Evolutionary conservation across 352 stramenopile species (phyloP), one percentile per base, ranked within the genome.

Genomic region (Globisporangium recalcitrans): DNA sequence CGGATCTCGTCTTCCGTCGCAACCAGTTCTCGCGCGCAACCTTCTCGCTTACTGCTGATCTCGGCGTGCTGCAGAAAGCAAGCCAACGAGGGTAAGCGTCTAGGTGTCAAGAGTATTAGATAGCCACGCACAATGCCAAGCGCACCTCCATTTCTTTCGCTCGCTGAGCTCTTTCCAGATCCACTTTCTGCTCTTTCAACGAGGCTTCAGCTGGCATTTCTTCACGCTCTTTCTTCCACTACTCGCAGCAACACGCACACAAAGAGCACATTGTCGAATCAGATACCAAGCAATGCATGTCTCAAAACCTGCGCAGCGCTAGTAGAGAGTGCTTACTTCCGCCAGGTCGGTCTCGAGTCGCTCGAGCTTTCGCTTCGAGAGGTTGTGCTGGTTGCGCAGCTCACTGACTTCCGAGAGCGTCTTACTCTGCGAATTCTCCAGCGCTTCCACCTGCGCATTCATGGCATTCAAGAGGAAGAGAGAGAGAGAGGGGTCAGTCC

Each of bases 301-400:
- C 19, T 42, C 32, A 14, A 42, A 19, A 13, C 13, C 4, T 19
- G 34, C 38, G 8, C 6, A 3, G 38, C 11, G 16, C 2, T 8
- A 46, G 16, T 22, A 6, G 3, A 16, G 38, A 16, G 9, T 10
- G 22, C 27, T 5, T 58, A 89, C 83, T 27, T 82, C 77, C 32
- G 68, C 64, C 11, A 88, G 52, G 29, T 93, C 80, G 3, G 73
- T 65, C 61, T 93, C 82, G 13, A 90, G 58, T 9, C 82, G 82
- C 58, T 93, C 82, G 2, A 95, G 74, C 66, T 80, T 82, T 38
- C 76, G 66, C 16, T 76, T 74, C 13, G 77, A 75, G 32, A 80
- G 64, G 27, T 87, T 77, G 68, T 93, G 86, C 34, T 91, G 84
- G 42, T 87, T 91, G 21, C 75, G 70, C 32, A 95, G 49, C 49